These are phyloP conservation scores for Anacardium occidentale DNA, from an alignment of 345 rosid genomes.

Conservation along the genomic window DNA sequence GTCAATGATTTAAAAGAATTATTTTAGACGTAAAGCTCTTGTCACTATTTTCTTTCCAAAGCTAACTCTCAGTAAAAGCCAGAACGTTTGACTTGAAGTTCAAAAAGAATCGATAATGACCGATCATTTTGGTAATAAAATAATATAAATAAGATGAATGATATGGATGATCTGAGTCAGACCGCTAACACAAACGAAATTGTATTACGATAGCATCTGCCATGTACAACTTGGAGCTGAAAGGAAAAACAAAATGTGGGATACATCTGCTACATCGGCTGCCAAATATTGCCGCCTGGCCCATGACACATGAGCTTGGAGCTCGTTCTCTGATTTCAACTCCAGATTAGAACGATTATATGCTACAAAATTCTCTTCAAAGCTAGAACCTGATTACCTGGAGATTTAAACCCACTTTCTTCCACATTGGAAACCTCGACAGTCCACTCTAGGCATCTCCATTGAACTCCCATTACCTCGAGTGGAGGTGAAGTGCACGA, in stretches of 20 bases:
- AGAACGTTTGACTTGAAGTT: no score
- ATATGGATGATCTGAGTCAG: no score
- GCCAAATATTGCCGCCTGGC: not conserved
- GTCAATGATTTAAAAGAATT: no score
- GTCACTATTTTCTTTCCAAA: not conserved
- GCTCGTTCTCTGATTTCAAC: not conserved
- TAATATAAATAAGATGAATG: no score
- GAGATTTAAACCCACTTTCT: constrained; percentile 22
- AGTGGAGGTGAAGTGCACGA: constrained; percentile 21
- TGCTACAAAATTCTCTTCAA: constrained; percentile 39
- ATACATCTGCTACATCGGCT: not conserved
- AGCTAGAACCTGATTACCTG: constrained; percentile 35
- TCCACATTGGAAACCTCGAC: constrained; percentile 15
- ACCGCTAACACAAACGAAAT: not conserved
- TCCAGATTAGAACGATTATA: not conserved
- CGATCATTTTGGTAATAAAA: no score
- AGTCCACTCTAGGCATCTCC: constrained; percentile 33
- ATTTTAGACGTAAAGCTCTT: no score
- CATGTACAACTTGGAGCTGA: not conserved
- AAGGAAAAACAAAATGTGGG: not conserved
- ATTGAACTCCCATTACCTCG: constrained; percentile 22
- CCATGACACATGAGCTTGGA: not conserved
- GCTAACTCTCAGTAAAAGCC: no score
- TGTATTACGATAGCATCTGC: not conserved
- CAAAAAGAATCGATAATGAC: no score